A percentile compares a stretch with the other conserved stretches of the same genome.
These are phyloP conservation scores for Apiospora rasikravindrae DNA, from an alignment of 2,329 filamentous ascomycete genomes.

Conservation along the genomic window DNA sequence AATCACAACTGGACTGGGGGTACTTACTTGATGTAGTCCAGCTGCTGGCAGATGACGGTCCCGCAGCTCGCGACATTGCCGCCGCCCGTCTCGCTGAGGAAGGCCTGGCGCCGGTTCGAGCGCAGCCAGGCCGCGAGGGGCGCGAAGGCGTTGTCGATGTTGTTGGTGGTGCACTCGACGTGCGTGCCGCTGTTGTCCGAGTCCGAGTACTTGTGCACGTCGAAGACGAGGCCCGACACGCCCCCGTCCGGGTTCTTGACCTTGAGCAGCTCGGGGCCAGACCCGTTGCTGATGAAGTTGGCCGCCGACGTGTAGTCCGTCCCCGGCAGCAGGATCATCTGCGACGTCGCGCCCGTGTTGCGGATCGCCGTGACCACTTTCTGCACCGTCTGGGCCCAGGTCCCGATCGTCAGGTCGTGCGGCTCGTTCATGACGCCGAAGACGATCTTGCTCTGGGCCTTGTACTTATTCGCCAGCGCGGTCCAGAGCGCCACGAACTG, in stretches of 20 bases:
- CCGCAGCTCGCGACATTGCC: slow-evolving; percentile 42
- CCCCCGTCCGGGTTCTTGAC: slow-evolving; percentile 64
- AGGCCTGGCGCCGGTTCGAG: slow-evolving; percentile 37
- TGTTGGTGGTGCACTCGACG: slow-evolving; percentile 53
- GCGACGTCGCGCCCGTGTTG: slow-evolving; percentile 62
- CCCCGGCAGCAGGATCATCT: slow-evolving; percentile 64
- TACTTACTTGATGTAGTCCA: slow-evolving; percentile 35
- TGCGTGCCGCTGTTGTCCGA: slow-evolving; percentile 60
- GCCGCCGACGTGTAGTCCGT: slow-evolving; percentile 61
- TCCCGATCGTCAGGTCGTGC: slow-evolving; percentile 56
- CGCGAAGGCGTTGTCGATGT: slow-evolving; percentile 39
- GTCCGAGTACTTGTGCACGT: slow-evolving; percentile 67
- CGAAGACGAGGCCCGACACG: slow-evolving; percentile 59
- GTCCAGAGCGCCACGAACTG: slow-evolving; percentile 64
- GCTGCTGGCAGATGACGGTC: slow-evolving; percentile 38
- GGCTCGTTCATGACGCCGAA: slow-evolving; percentile 77
- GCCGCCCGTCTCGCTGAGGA: slow-evolving; percentile 45
- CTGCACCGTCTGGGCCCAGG: slow-evolving; percentile 65
- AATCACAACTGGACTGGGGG: background rate
- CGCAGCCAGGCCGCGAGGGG: slow-evolving; percentile 43
- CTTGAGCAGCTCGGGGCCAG: slow-evolving; percentile 54
- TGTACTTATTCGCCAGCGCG: slow-evolving; percentile 63
- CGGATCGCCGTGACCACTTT: slow-evolving; percentile 69
- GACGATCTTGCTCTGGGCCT: slow-evolving; percentile 55
- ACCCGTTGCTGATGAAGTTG: slow-evolving; percentile 50